Evolutionary conservation across 441 rosid species (phyloP).

Genomic region (Populus trichocarpa): DNA sequence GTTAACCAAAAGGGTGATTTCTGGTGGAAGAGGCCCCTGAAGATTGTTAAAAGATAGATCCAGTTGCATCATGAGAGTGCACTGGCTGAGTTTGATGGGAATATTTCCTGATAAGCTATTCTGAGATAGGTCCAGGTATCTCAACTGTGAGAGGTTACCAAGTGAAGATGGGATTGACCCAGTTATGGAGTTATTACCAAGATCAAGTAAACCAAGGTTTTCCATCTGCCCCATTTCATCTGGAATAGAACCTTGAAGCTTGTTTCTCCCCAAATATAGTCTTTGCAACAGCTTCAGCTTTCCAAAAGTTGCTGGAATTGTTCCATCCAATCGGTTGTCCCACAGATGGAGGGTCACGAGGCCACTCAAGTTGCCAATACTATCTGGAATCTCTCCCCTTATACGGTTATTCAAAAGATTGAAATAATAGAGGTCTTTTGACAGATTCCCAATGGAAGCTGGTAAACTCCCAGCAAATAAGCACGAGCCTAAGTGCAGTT

Average conservation of each 20-base stretch:
- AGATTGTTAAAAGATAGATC: neutral
- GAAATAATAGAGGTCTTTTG: neutral
- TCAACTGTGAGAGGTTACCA: neutral
- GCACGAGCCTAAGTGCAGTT: neutral
- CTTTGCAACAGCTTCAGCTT: neutral
- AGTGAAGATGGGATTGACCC: neutral
- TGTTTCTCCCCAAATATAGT: neutral
- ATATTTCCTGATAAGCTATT: neutral
- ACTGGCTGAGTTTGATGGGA: neutral
- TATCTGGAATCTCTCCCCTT: neutral
- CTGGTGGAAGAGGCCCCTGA: neutral
- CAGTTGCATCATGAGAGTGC: neutral
- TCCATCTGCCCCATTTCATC: neutral
- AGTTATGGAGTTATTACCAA: neutral
- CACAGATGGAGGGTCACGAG: neutral
- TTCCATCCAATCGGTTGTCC: neutral
- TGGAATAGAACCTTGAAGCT: neutral
- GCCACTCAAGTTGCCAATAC: neutral
- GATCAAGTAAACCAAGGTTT: neutral
- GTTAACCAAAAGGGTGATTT: neutral
- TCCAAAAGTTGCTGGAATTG: neutral
- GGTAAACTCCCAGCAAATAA: neutral
- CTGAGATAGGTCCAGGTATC: neutral
- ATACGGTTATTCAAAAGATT: neutral
- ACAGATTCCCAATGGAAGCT: neutral